These are phyloP conservation scores for Tetracentron sinense DNA, from an alignment of 164 flowering plant species.

Conservation along the genomic window DNA sequence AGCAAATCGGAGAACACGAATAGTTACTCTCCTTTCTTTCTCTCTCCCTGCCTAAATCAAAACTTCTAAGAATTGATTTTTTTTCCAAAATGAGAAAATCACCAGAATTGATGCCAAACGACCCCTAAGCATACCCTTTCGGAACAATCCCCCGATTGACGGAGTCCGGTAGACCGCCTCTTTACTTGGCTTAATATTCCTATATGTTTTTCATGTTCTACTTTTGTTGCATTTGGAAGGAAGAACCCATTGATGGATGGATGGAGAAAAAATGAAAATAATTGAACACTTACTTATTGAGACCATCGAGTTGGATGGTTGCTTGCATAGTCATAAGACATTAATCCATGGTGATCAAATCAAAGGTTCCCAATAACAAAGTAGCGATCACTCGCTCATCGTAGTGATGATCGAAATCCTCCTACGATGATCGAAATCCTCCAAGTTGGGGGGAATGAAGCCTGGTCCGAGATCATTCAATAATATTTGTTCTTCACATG, in stretches of 20 bases:
- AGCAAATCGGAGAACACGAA: no score
- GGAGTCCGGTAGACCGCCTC: neutral
- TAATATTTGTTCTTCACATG: slow-evolving; percentile 8
- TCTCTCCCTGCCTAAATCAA: no score
- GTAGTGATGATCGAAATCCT: neutral
- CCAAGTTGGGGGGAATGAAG: slow-evolving; percentile 81
- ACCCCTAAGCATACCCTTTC: no score
- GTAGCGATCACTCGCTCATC: neutral
- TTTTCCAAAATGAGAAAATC: no score
- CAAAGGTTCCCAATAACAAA: no score
- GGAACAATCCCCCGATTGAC: no score
- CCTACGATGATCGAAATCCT: neutral
- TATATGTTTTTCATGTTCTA: neutral
- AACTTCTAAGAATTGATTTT: no score
- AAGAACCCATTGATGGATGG: neutral
- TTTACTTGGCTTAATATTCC: neutral
- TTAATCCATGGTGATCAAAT: no score
- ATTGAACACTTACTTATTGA: neutral
- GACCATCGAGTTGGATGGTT: neutral
- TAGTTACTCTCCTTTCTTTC: no score
- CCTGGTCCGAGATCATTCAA: slow-evolving; percentile 85
- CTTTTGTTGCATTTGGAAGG: neutral
- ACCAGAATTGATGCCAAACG: no score
- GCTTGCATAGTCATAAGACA: neutral
- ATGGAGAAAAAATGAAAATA: neutral